Base-by-base conservation (phyloP, 805 yeast genomes). In the Candida andamanensis region DNA sequence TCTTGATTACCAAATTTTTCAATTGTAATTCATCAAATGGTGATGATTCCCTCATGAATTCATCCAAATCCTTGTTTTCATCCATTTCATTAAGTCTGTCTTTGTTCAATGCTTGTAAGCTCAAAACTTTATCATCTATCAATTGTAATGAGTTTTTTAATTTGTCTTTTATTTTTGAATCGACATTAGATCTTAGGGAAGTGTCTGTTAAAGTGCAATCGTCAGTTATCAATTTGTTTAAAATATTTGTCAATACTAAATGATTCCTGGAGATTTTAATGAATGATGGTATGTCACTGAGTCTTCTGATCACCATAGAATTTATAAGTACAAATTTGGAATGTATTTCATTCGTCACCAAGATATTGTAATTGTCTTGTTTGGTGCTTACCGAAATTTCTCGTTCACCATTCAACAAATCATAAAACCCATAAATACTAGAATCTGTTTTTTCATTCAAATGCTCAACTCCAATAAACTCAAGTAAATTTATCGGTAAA, bases 71-170 rank as follows among this genome's bases (percentile, higher is more conserved):
- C 13, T 41, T 26, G 15, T 33, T 38, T n/a, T 39, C 33, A 12
- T 37, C 35, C 7, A 32, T 24, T 33, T 42, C 15, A 17, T 28
- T 23, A 14, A 20, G 10, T 29, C 33, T 11, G 45, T 41, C 28
- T 47, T 48, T 12, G 37, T 45, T 22, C 44, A 44, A 29, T 29
- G 61, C 53, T 43, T 46, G 58, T 27, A 65, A 45, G 6, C 61
- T 59, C 14, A 58, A 34, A 9, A 64, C 46, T 39, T 65, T 68
- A 31, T 61, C 68, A 15, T 59, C 63, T 32, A 60, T 60, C 15
- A 65, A 41, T 32, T 57, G 58, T 22, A 64, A 49, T 3, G 67
- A 49, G 20, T 58, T 57, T 27, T 54, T 55, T 24, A 65, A 44
- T 30, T 47, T 60, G 29, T 51, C 49, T 29, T 50, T 58, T 6